Evolutionary conservation across 1,284 basidiomycete species (phyloP), one percentile per base, ranked within the genome.

Genomic region (Omphalotus olearius): DNA sequence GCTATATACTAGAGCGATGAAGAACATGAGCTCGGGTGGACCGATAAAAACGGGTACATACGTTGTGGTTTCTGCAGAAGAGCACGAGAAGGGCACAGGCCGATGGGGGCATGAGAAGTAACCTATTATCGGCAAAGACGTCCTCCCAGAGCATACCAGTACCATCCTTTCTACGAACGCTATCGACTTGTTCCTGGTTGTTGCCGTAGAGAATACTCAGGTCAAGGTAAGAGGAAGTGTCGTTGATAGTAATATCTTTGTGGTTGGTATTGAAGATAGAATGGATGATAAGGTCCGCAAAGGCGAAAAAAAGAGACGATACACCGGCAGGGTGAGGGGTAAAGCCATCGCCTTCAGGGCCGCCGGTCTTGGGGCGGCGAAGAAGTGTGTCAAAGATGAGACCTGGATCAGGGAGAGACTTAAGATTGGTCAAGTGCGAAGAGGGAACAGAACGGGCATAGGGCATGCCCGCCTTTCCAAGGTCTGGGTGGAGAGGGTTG

Each of bases 241-340:
- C 67, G 62, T 93, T 93, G 60, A 82, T 78, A 0, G 70, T 75
- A 66, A 69, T 72, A 61, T 86, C 73, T 1, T 37, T 51, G 41
- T 62, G 69, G 57, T 79, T 73, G 3, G 88, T 90, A 56, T 83
- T 72, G 71, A 91, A 91, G 56, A 87, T 73, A 54, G 70, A 76
- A 64, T 92, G 89, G 57, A 87, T 90, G 56, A 92, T 73, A 51
- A 91, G 68, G 59, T 88, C 78, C 6, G 90, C 90, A 59, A 89
- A 88, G 0, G 85, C 82, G 59, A 92, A 92, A 66, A 88, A 86
- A 25, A 89, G 67, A 45, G 76, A 76, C 9, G 80, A 85, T 47
- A 88, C 75, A 25, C 82, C 80, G 17, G 75, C 79, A 13, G 80
- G 82, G 61, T 85, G 82, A 16, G 51, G 51, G 26, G 45, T 46